Evolutionary conservation across 2,329 filamentous ascomycete genomes (phyloP).

Genomic region (Laburnicola sp.): DNA sequence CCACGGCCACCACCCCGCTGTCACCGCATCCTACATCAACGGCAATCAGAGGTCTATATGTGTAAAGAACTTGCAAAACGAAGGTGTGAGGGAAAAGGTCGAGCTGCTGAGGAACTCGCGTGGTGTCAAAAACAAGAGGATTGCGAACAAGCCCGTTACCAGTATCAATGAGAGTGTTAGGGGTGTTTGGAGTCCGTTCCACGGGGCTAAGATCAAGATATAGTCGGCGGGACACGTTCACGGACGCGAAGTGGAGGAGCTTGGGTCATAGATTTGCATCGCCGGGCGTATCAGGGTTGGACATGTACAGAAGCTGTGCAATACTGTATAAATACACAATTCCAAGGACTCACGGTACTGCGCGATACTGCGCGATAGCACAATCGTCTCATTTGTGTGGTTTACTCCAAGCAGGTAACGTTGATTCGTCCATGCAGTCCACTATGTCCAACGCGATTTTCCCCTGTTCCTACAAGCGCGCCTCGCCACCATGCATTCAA

Average conservation of each 20-base stretch:
- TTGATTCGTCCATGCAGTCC: background rate
- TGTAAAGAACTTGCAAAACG: constrained; percentile 80
- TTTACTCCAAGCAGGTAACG: background rate
- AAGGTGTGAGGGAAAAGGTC: constrained; percentile 79
- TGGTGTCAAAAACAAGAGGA: constrained; percentile 69
- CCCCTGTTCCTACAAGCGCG: constrained; percentile 40
- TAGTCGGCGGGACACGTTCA: constrained; percentile 8
- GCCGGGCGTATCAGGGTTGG: constrained; percentile 25
- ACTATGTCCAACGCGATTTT: background rate
- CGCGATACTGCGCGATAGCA: background rate
- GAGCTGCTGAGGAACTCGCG: constrained; percentile 72
- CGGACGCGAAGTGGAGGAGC: background rate
- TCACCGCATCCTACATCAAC: constrained; percentile 91
- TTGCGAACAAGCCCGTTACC: constrained; percentile 59
- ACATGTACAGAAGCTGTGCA: constrained; percentile 29
- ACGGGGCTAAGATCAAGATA: constrained; percentile 53
- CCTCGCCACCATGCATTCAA: constrained; percentile 42
- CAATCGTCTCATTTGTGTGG: background rate
- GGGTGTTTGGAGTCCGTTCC: constrained; percentile 67
- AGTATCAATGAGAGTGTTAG: constrained; percentile 67
- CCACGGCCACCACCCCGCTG: constrained; percentile 84
- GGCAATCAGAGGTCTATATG: constrained; percentile 83
- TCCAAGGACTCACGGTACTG: background rate
- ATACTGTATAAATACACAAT: constrained; percentile 19
- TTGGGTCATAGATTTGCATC: constrained; percentile 8